phyloP scores from a whole-genome alignment of 352 stramenopile genomes.

The Phytophthora cajani region DNA sequence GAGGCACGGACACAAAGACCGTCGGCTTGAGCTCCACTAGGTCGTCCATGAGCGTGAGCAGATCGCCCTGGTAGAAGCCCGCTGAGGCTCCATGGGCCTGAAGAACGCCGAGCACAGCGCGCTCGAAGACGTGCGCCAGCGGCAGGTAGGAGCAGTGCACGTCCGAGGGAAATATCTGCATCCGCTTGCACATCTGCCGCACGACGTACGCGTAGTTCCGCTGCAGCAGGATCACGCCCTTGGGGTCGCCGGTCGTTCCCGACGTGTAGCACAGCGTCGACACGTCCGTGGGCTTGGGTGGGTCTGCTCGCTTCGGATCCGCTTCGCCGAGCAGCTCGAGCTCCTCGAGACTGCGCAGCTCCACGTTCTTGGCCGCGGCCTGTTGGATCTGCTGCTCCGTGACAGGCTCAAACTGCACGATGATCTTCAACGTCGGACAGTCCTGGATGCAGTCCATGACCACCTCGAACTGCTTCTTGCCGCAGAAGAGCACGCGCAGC shows the following conservation, averaged over 20 bases:
- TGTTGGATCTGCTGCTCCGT: constrained; percentile 34
- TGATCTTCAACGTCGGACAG: constrained; percentile 44
- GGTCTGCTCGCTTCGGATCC: constrained; percentile 37
- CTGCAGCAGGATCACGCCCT: constrained; percentile 95
- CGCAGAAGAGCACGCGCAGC: constrained; percentile 53
- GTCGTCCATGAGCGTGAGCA: constrained; percentile 93
- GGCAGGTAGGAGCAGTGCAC: constrained; percentile 96
- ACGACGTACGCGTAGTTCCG: constrained; percentile 46
- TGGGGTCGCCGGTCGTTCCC: constrained; percentile 94
- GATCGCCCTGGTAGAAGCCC: constrained; percentile 84
- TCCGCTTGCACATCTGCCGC: constrained; percentile 22
- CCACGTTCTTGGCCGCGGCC: constrained; percentile 25
- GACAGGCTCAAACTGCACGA: constrained; percentile 50
- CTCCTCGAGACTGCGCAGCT: constrained; percentile 42
- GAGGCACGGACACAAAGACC: constrained; percentile 91
- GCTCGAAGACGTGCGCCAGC: constrained; percentile 97
- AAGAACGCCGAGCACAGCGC: constrained; percentile 86
- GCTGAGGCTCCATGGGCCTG: constrained; percentile 79
- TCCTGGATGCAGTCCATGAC: constrained; percentile 41
- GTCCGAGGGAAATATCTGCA: constrained; percentile 53
- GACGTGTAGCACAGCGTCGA: constrained; percentile 94
- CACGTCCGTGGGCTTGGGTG: constrained; percentile 68
- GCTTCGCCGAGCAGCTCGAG: constrained; percentile 34
- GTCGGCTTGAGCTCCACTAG: constrained; percentile 91
- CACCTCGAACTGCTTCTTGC: constrained; percentile 46